Conservation (phyloP, 495 filamentous ascomycete species). For the Evansstolkia leycettana region DNA sequence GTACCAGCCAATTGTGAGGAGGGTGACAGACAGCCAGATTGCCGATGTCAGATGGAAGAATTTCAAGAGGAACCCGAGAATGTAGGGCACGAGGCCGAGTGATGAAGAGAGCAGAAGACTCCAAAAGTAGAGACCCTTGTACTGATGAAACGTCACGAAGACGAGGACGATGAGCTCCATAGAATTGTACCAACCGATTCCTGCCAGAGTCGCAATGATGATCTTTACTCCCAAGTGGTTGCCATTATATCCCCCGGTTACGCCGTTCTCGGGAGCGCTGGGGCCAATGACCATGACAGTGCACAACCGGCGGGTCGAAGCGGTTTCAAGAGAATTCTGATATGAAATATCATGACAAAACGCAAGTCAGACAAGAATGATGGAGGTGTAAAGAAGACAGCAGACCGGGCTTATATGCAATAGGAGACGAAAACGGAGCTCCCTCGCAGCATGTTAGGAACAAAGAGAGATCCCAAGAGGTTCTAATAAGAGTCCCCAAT, state of each 20-base stretch:
- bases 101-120: constrained; percentile 37
- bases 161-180: constrained; percentile 42
- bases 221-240: constrained; percentile 25
- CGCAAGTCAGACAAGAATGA: too few relatives aligned
- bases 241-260: constrained; percentile 29
- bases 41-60: constrained; percentile 38
- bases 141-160: constrained; percentile 41
- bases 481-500: too few relatives aligned
- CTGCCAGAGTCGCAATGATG: constrained; percentile 41
- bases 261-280: constrained; percentile 26
- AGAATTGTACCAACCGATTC: constrained; percentile 43
- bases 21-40: constrained; percentile 27
- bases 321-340: too few relatives aligned
- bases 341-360: too few relatives aligned
- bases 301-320: too few relatives aligned
- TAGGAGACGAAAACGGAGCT: too few relatives aligned
- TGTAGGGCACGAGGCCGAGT: constrained; percentile 44
- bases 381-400: too few relatives aligned
- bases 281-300: constrained; percentile 9
- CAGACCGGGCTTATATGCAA: too few relatives aligned
- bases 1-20: constrained; percentile 47
- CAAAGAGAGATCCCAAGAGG: too few relatives aligned
- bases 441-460: too few relatives aligned
- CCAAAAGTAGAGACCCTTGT: constrained; percentile 47
- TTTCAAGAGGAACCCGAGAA: constrained; percentile 48